phyloP scores from a whole-genome alignment of 176 grass and related monocot genomes.

The Oryza longistaminata region DNA sequence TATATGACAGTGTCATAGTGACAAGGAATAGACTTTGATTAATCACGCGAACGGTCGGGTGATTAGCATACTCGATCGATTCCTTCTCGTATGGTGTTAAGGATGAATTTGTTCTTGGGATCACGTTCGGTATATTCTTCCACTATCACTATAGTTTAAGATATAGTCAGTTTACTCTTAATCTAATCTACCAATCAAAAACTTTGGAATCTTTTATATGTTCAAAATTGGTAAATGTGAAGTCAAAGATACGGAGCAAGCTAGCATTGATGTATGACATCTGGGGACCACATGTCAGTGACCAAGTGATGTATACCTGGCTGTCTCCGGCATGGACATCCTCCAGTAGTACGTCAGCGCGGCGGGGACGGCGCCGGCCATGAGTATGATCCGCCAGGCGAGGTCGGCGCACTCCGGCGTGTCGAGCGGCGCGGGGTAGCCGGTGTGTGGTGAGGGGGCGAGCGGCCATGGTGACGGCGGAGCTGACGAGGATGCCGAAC shows the following conservation, averaged over 20 bases:
- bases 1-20: too few relatives aligned
- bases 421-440: conserved; percentile 19
- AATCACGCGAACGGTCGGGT: too few relatives aligned
- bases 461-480: conserved; percentile 70
- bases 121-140: too few relatives aligned
- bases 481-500: conserved; percentile 78
- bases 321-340: conserved; percentile 92
- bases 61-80: too few relatives aligned
- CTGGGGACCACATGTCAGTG: neutral
- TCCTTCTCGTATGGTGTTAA: too few relatives aligned
- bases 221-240: neutral
- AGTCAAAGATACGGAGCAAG: neutral
- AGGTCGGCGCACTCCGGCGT: conserved; percentile 51
- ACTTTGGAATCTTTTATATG: too few relatives aligned
- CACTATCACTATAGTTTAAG: too few relatives aligned
- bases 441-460: conserved; percentile 34
- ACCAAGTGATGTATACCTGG: conserved; percentile 39
- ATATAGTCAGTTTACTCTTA: too few relatives aligned
- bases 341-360: conserved; percentile 80
- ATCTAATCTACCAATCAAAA: too few relatives aligned
- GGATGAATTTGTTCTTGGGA: too few relatives aligned
- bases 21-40: too few relatives aligned
- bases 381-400: conserved; percentile 77
- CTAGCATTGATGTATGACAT: neutral
- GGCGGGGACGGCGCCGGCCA: conserved; percentile 66